These are phyloP conservation scores for Phytophthora pini DNA, from an alignment of 352 stramenopile species.

Conservation along the genomic window DNA sequence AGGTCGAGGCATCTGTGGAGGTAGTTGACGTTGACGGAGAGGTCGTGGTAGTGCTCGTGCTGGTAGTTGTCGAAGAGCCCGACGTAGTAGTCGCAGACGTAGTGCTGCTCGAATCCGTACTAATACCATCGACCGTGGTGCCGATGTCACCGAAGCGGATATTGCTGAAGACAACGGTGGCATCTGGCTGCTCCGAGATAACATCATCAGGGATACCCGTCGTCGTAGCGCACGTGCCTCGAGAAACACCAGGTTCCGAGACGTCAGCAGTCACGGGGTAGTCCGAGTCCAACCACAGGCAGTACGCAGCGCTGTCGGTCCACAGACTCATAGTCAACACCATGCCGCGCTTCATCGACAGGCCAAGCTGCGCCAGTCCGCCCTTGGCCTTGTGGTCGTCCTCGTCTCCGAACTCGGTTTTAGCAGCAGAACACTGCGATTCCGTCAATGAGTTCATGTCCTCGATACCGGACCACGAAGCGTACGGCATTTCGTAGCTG, in stretches of 20 bases:
- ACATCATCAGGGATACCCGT: constrained; percentile 49
- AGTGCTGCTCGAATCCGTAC: constrained; percentile 18
- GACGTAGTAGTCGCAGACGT: constrained; percentile 2
- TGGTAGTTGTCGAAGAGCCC: constrained; percentile 7
- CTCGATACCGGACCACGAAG: constrained; percentile 16
- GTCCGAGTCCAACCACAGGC: constrained; percentile 67
- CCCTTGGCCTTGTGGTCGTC: constrained; percentile 50
- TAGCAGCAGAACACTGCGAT: constrained; percentile 24
- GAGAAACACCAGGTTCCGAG: constrained; percentile 46
- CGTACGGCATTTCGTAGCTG: constrained; percentile 24
- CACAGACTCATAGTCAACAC: constrained; percentile 75
- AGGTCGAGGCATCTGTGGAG: constrained; percentile 12
- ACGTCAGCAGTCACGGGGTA: constrained; percentile 47
- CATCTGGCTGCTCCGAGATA: constrained; percentile 44
- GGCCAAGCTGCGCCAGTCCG: constrained; percentile 45
- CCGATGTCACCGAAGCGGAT: constrained; percentile 58
- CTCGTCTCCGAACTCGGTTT: constrained; percentile 45
- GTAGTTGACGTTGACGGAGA: constrained; percentile 10
- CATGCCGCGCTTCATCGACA: constrained; percentile 55
- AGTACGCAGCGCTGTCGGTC: constrained; percentile 58
- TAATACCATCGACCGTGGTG: constrained; percentile 40
- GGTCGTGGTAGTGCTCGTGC: constrained; percentile 10
- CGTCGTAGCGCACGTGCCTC: constrained; percentile 54
- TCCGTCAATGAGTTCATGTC: constrained; percentile 35
- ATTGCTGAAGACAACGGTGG: constrained; percentile 56